Percentiles rank a stretch among this genome's conserved stretches.
Conservation (phyloP, 1,284 basidiomycete genomes). For the Ceratobasidium theobromae region DNA sequence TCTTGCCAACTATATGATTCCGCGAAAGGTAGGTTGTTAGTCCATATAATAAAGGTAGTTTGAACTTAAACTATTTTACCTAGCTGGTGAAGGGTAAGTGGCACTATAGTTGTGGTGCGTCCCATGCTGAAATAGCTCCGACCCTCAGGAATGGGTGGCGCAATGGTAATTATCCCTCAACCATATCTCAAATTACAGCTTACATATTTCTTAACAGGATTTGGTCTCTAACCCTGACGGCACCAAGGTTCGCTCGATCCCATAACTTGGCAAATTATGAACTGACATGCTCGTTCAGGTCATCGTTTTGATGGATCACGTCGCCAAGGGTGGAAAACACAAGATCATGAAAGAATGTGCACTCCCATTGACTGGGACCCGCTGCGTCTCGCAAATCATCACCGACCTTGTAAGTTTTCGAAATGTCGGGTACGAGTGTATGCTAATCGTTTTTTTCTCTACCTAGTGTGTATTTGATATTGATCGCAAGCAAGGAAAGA, state of each 20-base stretch:
- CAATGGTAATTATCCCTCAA: constrained; percentile 55
- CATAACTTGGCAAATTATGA: constrained; percentile 34
- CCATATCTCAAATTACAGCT: background rate
- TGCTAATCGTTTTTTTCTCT: background rate
- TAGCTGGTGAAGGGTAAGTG: constrained; percentile 69
- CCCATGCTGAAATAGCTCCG: constrained; percentile 5
- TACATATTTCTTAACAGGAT: constrained; percentile 48
- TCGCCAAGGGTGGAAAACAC: constrained; percentile 82
- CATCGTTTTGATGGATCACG: constrained; percentile 87
- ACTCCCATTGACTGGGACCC: constrained; percentile 84
- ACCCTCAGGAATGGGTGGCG: constrained; percentile 80
- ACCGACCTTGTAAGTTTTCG: constrained; percentile 70
- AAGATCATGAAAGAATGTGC: constrained; percentile 85
- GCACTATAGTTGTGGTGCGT: background rate
- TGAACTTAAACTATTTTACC: background rate
- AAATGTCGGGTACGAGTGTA: background rate
- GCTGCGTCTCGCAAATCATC: constrained; percentile 85
- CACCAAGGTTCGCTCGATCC: constrained; percentile 61
- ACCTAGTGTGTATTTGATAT: constrained; percentile 74
- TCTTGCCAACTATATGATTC: constrained; percentile 98
- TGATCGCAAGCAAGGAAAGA: constrained; percentile 68
- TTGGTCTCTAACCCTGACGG: constrained; percentile 90
- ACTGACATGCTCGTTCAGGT: constrained; percentile 37
- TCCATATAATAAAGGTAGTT: background rate
- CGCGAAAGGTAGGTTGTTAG: constrained; percentile 61